Evolutionary conservation across 805 yeast genomes (phyloP).

Genomic region (Yarrowia sp.): DNA sequence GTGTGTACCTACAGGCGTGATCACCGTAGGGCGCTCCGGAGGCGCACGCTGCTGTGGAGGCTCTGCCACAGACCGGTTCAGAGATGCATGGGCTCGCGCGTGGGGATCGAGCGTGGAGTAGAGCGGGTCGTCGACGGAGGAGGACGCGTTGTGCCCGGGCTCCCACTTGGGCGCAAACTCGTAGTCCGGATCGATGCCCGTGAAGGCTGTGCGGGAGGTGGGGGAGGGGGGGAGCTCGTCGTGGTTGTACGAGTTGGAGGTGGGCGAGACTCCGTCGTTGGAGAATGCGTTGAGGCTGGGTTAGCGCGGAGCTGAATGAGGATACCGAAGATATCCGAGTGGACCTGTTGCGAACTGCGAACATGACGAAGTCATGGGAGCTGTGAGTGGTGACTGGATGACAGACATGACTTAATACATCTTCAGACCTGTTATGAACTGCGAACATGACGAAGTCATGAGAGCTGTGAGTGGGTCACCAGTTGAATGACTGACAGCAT

Average conservation of each 20-base stretch:
- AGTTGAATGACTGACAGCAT: too few relatives aligned
- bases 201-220: constrained; percentile 15
- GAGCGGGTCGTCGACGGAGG: constrained; percentile 21
- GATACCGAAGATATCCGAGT: too few relatives aligned
- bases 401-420: too few relatives aligned
- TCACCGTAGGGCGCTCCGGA: background rate
- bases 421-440: too few relatives aligned
- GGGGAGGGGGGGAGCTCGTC: constrained; percentile 20
- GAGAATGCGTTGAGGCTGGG: constrained; percentile 23
- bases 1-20: constrained; percentile 3
- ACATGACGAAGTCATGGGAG: too few relatives aligned
- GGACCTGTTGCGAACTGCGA: too few relatives aligned
- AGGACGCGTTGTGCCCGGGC: constrained; percentile 4
- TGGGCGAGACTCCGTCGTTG: constrained; percentile 25
- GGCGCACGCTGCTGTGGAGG: background rate
- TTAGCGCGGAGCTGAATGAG: too few relatives aligned
- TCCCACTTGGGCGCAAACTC: constrained; percentile 22
- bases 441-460: too few relatives aligned
- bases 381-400: too few relatives aligned
- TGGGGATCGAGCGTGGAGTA: constrained; percentile 20
- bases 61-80: background rate
- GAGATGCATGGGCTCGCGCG: constrained; percentile 5
- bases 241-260: constrained; percentile 11
- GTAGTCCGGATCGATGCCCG: constrained; percentile 26
- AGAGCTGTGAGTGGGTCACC: too few relatives aligned